Evolutionary conservation across 2,329 filamentous ascomycete species (phyloP).

Genomic region (Pezicula radicicola): DNA sequence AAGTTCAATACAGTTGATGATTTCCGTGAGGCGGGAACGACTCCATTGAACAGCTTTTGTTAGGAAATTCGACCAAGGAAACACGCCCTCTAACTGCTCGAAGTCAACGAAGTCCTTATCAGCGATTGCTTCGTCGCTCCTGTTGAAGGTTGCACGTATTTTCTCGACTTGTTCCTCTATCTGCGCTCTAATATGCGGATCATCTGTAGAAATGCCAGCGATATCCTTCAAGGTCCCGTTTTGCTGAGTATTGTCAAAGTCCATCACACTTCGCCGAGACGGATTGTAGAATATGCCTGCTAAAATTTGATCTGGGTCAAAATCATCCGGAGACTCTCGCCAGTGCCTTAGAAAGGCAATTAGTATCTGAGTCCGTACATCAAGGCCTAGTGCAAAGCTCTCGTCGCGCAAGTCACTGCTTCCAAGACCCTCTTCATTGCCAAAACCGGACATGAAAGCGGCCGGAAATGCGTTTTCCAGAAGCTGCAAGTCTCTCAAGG

Average conservation of each 20-base stretch:
- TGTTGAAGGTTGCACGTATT: slow-evolving; percentile 32
- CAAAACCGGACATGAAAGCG: slow-evolving; percentile 31
- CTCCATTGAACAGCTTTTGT: slow-evolving; percentile 43
- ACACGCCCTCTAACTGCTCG: slow-evolving; percentile 38
- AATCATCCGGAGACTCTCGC: slow-evolving; percentile 24
- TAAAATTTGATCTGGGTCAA: slow-evolving; percentile 37
- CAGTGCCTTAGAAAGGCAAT: slow-evolving; percentile 38
- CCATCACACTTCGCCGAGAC: slow-evolving; percentile 19
- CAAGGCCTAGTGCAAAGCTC: slow-evolving; percentile 46
- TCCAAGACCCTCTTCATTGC: slow-evolving; percentile 21
- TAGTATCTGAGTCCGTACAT: slow-evolving; percentile 52
- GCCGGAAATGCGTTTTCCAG: slow-evolving; percentile 30
- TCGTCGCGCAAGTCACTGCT: slow-evolving; percentile 36
- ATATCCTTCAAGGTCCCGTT: slow-evolving; percentile 30
- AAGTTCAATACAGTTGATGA: slow-evolving; percentile 36
- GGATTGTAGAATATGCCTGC: slow-evolving; percentile 36
- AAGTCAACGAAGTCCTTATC: slow-evolving; percentile 34
- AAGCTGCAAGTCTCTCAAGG: slow-evolving; percentile 17
- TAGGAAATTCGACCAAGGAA: slow-evolving; percentile 47
- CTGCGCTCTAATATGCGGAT: slow-evolving; percentile 23
- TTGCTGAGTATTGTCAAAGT: slow-evolving; percentile 30
- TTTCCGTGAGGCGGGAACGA: slow-evolving; percentile 38
- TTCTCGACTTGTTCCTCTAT: slow-evolving; percentile 35
- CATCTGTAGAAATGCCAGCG: slow-evolving; percentile 21
- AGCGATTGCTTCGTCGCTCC: slow-evolving; percentile 26